Evolutionary conservation across 805 yeast species (phyloP).

Genomic region (Sugiyamaella qingdaonensis): DNA sequence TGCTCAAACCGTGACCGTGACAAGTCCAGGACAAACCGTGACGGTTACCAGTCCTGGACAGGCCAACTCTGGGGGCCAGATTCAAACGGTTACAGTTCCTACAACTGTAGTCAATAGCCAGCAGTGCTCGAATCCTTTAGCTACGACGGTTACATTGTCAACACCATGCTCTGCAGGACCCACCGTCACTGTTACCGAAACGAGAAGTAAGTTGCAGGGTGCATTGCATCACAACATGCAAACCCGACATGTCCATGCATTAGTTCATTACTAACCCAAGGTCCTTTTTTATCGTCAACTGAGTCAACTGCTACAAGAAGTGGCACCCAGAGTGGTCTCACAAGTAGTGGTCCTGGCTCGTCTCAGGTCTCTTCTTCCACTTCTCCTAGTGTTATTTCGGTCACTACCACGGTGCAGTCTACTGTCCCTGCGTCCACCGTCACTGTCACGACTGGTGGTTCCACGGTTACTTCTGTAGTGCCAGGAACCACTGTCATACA

Average conservation of each 20-base stretch:
- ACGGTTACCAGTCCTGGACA: neutral
- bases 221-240: neutral
- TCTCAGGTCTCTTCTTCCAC: slow-evolving; percentile 4
- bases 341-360: slow-evolving; percentile 34
- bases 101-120: slow-evolving; percentile 14
- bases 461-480: neutral
- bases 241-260: neutral
- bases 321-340: slow-evolving; percentile 36
- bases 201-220: slow-evolving; percentile 4
- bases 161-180: slow-evolving; percentile 3
- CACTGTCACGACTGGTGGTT: neutral
- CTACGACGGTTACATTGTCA: neutral
- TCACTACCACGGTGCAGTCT: neutral
- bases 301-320: slow-evolving; percentile 33
- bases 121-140: slow-evolving; percentile 10
- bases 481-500: neutral
- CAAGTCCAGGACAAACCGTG: neutral
- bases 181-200: slow-evolving; percentile 21
- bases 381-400: slow-evolving; percentile 4
- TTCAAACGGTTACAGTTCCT: neutral
- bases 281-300: slow-evolving; percentile 36
- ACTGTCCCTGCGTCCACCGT: neutral
- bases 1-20: slow-evolving; percentile 12
- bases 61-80: neutral
- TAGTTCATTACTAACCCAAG: slow-evolving; percentile 9